Evolutionary conservation across 352 stramenopile genomes (phyloP).

Genomic region (Phytophthora ramorum): DNA sequence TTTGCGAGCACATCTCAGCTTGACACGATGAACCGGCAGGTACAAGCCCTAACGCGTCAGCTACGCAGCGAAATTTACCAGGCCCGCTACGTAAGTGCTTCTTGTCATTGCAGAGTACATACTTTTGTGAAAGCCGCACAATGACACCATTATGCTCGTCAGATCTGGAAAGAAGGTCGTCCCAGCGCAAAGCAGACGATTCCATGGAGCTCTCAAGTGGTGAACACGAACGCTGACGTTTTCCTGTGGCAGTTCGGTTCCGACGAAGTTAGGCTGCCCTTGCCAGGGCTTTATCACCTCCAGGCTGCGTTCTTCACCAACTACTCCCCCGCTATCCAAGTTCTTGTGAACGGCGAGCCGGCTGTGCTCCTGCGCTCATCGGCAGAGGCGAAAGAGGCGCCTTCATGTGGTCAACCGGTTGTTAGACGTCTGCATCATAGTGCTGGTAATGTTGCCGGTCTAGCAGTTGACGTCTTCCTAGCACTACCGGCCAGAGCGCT

Average conservation of each 20-base stretch:
- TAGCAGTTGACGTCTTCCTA: constrained; percentile 63
- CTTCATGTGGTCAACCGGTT: constrained; percentile 4
- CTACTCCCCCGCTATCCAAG: constrained; percentile 34
- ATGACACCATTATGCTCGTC: background rate
- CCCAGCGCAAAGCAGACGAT: constrained; percentile 64
- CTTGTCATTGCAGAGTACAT: background rate
- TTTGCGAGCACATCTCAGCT: constrained; percentile 42
- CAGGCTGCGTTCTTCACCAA: constrained; percentile 77
- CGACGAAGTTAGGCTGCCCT: constrained; percentile 54
- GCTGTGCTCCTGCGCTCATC: constrained; percentile 28
- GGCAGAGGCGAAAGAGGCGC: constrained; percentile 1
- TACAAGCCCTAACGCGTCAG: constrained; percentile 55
- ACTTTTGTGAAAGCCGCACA: background rate
- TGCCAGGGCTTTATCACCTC: constrained; percentile 72
- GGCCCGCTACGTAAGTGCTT: constrained; percentile 67
- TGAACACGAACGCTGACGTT: constrained; percentile 74
- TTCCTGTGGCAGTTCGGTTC: constrained; percentile 68
- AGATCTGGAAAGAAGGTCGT: constrained; percentile 79
- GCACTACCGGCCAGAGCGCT: constrained; percentile 58
- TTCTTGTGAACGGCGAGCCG: constrained; percentile 64
- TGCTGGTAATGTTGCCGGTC: constrained; percentile 59
- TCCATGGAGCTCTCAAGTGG: constrained; percentile 67
- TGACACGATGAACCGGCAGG: constrained; percentile 40
- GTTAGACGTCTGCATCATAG: constrained; percentile 50
- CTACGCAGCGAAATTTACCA: constrained; percentile 78